Conservation (phyloP, 1,284 basidiomycete genomes). For the Ustilago cynodontis region DNA sequence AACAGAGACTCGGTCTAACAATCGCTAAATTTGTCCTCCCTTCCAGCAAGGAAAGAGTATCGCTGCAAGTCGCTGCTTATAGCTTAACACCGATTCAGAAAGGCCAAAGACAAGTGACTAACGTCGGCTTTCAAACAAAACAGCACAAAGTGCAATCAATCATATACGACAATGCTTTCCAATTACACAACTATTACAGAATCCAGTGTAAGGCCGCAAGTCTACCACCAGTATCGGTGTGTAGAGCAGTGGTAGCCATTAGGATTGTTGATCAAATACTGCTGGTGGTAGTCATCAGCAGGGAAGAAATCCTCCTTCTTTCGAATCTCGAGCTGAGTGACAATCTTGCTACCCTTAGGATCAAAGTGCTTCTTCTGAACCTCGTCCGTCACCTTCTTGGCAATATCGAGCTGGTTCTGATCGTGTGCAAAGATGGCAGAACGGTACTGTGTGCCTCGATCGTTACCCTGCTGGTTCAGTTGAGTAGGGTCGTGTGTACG, state of each 20-base stretch:
- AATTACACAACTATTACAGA: background rate
- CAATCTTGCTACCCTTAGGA: slow-evolving; percentile 80
- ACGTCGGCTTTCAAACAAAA: background rate
- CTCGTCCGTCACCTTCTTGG: slow-evolving; percentile 83
- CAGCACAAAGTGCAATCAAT: background rate
- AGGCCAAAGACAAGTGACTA: too few species aligned
- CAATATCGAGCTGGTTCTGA: slow-evolving; percentile 80
- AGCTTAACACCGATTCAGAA: background rate
- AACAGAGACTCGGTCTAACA: background rate
- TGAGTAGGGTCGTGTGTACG: slow-evolving; percentile 93
- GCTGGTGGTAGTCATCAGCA: slow-evolving; percentile 68
- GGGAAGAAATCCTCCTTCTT: slow-evolving; percentile 46
- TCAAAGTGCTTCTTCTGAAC: slow-evolving; percentile 82
- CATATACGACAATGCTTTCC: background rate
- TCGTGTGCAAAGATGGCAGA: slow-evolving; percentile 89
- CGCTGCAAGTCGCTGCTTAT: too few species aligned
- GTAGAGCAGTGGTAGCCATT: slow-evolving; percentile 65
- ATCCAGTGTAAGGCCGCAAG: background rate
- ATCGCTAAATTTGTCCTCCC: background rate
- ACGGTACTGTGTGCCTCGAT: slow-evolving; percentile 78
- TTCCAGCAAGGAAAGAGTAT: too few species aligned
- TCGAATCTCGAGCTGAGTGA: slow-evolving; percentile 73
- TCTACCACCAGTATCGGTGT: slow-evolving; percentile 53
- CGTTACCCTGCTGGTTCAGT: slow-evolving; percentile 69
- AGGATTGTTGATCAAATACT: slow-evolving; percentile 64